A percentile compares a stretch with the other conserved stretches of the same genome.
phyloP scores from a whole-genome alignment of 768 basidiomycete genomes.

The Steccherinum ochraceum region DNA sequence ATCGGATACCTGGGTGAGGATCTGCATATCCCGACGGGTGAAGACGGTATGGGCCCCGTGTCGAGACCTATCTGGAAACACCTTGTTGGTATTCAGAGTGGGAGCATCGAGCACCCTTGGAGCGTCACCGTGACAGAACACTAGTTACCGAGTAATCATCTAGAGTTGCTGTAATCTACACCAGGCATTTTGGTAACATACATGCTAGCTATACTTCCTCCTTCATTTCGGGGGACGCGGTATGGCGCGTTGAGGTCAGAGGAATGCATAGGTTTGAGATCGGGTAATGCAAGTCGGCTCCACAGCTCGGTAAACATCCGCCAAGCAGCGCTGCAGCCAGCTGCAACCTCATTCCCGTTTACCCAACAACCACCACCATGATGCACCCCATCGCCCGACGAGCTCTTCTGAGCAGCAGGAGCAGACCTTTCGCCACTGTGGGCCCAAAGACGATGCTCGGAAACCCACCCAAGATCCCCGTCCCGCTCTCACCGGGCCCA shows the following conservation, averaged over 20 bases:
- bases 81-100: conserved; percentile 65
- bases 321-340: no score
- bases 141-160: no score
- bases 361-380: no score
- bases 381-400: no score
- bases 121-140: conserved; percentile 45
- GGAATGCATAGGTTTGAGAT: no score
- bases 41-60: conserved; percentile 71
- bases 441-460: conserved; percentile 17
- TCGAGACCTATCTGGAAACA: conserved; percentile 43
- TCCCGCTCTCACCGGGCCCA: conserved; percentile 7
- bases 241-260: neutral
- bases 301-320: no score
- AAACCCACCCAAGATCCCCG: conserved; percentile 13
- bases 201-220: no score
- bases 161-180: no score
- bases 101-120: conserved; percentile 74
- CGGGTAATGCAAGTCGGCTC: no score
- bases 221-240: neutral
- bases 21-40: conserved; percentile 47
- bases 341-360: no score
- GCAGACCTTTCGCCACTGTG: conserved; percentile 18
- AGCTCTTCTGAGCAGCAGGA: no score
- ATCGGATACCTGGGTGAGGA: conserved; percentile 57
- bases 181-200: no score